These are phyloP conservation scores for Amaranthus tricolor DNA, from an alignment of 179 eudicot species.

Conservation along the genomic window DNA sequence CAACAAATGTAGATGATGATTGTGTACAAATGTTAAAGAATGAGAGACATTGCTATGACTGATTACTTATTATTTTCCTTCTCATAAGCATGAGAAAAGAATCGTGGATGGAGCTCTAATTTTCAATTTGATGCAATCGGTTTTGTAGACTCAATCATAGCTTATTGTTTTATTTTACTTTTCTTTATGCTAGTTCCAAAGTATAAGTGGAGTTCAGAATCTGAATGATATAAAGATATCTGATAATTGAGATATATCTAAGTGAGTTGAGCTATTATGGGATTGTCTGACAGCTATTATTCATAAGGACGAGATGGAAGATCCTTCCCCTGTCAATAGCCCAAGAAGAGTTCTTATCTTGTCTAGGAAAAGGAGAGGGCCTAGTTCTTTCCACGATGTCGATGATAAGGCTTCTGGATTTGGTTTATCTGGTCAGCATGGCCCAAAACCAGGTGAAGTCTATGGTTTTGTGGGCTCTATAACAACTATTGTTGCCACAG, in stretches of 20 bases:
- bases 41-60: neutral
- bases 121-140: neutral
- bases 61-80: neutral
- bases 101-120: neutral
- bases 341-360: conserved; percentile 80
- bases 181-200: neutral
- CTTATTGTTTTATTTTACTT: neutral
- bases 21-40: neutral
- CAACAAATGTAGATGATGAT: neutral
- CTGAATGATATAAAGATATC: neutral
- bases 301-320: conserved; percentile 38
- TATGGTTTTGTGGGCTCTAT: conserved; percentile 93
- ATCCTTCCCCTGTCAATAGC: conserved; percentile 63
- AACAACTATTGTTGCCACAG: conserved; percentile 77
- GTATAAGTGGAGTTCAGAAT: neutral
- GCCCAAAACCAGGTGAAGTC: conserved; percentile 85
- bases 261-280: neutral
- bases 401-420: conserved; percentile 50
- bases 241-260: neutral
- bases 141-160: neutral
- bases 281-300: conserved; percentile 6
- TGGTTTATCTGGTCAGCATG: conserved; percentile 74
- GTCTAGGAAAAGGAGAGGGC: conserved; percentile 60
- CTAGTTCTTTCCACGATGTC: conserved; percentile 39
- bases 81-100: neutral